phyloP scores from a whole-genome alignment of 768 basidiomycete genomes.

The Pluteus cervinus region DNA sequence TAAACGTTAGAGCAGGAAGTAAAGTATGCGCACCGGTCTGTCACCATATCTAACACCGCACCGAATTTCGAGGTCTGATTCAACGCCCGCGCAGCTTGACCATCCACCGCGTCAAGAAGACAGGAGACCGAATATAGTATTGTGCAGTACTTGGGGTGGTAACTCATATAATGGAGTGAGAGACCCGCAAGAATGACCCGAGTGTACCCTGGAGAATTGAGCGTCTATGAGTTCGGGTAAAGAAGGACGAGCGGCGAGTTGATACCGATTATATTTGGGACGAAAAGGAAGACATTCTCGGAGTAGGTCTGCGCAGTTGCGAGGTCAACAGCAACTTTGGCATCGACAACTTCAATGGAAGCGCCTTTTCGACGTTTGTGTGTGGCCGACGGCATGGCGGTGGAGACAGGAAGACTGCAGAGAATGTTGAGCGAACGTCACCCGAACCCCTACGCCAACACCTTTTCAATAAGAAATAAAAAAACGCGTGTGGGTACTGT shows the following conservation, averaged over 20 bases:
- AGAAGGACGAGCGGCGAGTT: conserved; percentile 8
- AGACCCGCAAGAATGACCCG: conserved; percentile 88
- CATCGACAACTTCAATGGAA: conserved; percentile 71
- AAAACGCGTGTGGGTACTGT: conserved; percentile 3
- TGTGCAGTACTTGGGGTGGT: conserved; percentile 90
- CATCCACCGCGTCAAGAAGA: conserved; percentile 92
- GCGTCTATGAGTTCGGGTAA: conserved; percentile 10
- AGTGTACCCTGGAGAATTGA: conserved; percentile 61
- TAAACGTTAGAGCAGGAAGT: conserved; percentile 3
- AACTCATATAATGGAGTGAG: conserved; percentile 89
- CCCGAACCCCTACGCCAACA: no score
- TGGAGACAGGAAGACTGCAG: no score
- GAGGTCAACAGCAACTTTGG: conserved; percentile 81
- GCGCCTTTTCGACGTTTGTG: conserved; percentile 41
- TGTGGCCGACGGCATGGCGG: conserved; percentile 27
- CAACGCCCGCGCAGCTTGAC: conserved; percentile 82
- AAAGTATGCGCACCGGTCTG: conserved; percentile 58
- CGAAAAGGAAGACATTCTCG: conserved; percentile 96
- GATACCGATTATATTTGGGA: conserved; percentile 93
- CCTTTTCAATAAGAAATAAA: conserved; percentile 4
- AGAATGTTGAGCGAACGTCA: no score
- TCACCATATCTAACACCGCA: conserved; percentile 98
- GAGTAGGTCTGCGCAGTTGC: conserved; percentile 82
- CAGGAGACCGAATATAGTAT: conserved; percentile 86
- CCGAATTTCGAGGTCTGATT: conserved; percentile 96